phyloP scores from a whole-genome alignment of 208 protist genomes.

The Acanthamoeba castellanii region DNA sequence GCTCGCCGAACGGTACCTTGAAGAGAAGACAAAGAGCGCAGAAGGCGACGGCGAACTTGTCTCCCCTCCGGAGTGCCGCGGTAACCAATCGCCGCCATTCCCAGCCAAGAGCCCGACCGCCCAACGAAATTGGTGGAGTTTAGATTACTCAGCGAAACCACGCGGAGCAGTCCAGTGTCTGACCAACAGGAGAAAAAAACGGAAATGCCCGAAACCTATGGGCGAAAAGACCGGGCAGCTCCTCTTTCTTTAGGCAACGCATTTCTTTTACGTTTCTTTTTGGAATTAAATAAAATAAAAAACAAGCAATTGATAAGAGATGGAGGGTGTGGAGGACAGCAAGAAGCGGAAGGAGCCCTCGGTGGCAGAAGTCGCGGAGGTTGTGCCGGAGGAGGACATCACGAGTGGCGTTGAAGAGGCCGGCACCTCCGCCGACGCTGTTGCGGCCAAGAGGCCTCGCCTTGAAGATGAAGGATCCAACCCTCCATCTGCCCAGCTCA shows the following conservation, averaged over 20 bases:
- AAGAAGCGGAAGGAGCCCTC: background rate
- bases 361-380: background rate
- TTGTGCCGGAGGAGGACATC: background rate
- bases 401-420: too few species aligned
- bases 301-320: too few species aligned
- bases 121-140: background rate
- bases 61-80: background rate
- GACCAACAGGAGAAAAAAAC: background rate
- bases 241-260: too few species aligned
- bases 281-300: too few species aligned
- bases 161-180: background rate
- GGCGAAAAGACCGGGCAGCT: too few species aligned
- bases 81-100: background rate
- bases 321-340: background rate
- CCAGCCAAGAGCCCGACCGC: background rate
- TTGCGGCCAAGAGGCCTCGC: background rate
- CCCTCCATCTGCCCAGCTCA: background rate
- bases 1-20: too few species aligned
- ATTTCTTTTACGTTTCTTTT: too few species aligned
- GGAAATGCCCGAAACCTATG: background rate
- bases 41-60: background rate
- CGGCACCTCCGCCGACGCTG: background rate
- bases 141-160: background rate
- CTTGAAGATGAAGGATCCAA: background rate
- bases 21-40: background rate